Conservation (phyloP, 225 moss, liverwort and hornwort species). For the Pseudisothecium myosuroides region DNA sequence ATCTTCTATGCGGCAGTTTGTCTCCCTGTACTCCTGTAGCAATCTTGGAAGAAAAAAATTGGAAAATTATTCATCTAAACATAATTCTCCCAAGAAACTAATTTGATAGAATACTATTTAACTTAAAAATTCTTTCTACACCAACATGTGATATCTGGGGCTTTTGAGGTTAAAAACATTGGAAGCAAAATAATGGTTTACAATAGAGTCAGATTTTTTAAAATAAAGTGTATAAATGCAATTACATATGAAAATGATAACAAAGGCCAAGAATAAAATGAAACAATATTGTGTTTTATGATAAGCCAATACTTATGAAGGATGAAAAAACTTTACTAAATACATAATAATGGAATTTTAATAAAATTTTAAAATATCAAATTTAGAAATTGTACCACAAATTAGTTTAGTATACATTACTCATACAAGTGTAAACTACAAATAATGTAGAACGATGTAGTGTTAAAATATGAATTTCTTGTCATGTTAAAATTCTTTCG, state of each 20-base stretch:
- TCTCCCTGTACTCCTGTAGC: fast-evolving
- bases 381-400: not conserved
- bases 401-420: too few species aligned
- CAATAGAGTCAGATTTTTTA: fast-evolving
- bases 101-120: not conserved
- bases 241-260: not conserved
- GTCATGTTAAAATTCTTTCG: too few species aligned
- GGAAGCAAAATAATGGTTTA: not conserved
- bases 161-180: not conserved
- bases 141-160: not conserved
- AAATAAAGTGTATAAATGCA: not conserved
- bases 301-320: not conserved
- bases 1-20: not conserved
- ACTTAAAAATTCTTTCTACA: not conserved
- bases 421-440: not conserved
- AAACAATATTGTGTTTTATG: not conserved
- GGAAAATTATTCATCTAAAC: not conserved
- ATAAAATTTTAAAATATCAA: not conserved
- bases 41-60: not conserved
- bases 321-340: too few species aligned
- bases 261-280: not conserved
- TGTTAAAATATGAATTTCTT: not conserved
- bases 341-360: not conserved
- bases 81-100: not conserved
- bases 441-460: not conserved